These are phyloP conservation scores for Gigaspora rosea DNA, from an alignment of 192 early-diverging fungal genomes.

Conservation along the genomic window DNA sequence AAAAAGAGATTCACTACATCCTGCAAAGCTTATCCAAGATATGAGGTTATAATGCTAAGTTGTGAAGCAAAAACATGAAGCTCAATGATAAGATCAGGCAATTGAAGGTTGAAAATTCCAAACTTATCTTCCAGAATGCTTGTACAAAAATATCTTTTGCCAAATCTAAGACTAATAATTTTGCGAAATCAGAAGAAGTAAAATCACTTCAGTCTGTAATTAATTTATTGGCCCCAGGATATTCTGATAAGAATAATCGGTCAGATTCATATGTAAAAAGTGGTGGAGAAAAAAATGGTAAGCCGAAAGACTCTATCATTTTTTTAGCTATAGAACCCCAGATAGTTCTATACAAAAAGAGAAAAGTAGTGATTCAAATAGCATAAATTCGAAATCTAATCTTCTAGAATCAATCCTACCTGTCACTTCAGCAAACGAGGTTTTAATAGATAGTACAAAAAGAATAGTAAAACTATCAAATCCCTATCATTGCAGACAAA, in stretches of 20 bases:
- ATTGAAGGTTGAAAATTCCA: conserved; percentile 4
- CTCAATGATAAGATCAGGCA: background rate
- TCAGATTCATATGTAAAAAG: background rate
- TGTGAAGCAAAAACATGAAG: background rate
- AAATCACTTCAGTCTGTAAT: conserved; percentile 22
- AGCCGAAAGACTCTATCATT: background rate
- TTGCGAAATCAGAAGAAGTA: background rate
- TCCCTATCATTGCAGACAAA: background rate
- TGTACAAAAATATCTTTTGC: too few species aligned
- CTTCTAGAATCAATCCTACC: background rate
- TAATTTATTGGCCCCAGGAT: background rate
- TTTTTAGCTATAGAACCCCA: too few species aligned
- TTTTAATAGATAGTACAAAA: conserved; percentile 1
- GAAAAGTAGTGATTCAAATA: too few species aligned
- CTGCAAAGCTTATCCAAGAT: conserved; percentile 4
- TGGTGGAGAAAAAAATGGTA: background rate
- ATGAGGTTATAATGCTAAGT: background rate
- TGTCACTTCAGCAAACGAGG: background rate
- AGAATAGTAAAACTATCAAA: too few species aligned
- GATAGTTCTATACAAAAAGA: too few species aligned
- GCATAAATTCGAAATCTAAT: too few species aligned
- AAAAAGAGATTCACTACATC: background rate
- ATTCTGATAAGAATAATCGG: too few species aligned
- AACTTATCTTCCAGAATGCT: background rate
- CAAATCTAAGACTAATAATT: background rate